A percentile compares a stretch with the other conserved stretches of the same genome.
Evolutionary conservation across 371 early-diverging fungal genomes (phyloP).

Genomic region (Phascolomyces articulosus): DNA sequence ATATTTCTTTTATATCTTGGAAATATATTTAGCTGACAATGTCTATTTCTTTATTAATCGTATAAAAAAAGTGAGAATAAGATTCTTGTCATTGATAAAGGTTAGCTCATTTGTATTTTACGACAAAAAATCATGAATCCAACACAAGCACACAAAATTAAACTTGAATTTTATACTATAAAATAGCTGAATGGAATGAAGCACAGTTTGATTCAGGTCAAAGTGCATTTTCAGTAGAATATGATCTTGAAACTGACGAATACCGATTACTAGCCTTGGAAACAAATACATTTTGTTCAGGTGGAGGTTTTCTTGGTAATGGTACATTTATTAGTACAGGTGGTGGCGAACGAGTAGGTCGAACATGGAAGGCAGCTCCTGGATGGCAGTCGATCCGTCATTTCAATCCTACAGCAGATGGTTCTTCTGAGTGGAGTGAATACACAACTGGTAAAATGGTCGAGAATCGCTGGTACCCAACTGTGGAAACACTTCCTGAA

Average conservation of each 20-base stretch:
- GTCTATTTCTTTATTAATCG: not conserved
- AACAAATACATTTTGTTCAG: slow-evolving; percentile 70
- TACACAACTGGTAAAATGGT: slow-evolving; percentile 39
- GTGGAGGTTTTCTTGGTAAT: slow-evolving; percentile 60
- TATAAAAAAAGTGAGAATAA: slow-evolving; percentile 34
- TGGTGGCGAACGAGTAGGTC: slow-evolving; percentile 50
- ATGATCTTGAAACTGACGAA: slow-evolving; percentile 49
- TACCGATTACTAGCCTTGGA: slow-evolving; percentile 49
- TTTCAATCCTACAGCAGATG: slow-evolving; percentile 50
- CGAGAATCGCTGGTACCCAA: slow-evolving; percentile 62
- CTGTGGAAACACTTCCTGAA: slow-evolving; percentile 61
- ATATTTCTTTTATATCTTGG: not conserved
- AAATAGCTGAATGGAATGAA: slow-evolving; percentile 49
- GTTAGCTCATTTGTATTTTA: slow-evolving; percentile 29
- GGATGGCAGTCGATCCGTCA: slow-evolving; percentile 63
- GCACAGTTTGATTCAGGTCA: slow-evolving; percentile 51
- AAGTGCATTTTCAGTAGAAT: slow-evolving; percentile 55
- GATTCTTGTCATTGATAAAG: slow-evolving; percentile 52
- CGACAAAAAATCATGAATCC: not conserved
- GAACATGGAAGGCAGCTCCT: slow-evolving; percentile 43
- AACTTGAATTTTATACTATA: not conserved
- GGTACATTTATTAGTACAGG: slow-evolving; percentile 65
- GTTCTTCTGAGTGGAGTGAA: slow-evolving; percentile 48
- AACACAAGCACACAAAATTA: not conserved
- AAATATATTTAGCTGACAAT: not conserved